A percentile compares a stretch with the other conserved stretches of the same genome.
Evolutionary conservation across 2,329 filamentous ascomycete species (phyloP).

Genomic region (Talaromyces sp.): DNA sequence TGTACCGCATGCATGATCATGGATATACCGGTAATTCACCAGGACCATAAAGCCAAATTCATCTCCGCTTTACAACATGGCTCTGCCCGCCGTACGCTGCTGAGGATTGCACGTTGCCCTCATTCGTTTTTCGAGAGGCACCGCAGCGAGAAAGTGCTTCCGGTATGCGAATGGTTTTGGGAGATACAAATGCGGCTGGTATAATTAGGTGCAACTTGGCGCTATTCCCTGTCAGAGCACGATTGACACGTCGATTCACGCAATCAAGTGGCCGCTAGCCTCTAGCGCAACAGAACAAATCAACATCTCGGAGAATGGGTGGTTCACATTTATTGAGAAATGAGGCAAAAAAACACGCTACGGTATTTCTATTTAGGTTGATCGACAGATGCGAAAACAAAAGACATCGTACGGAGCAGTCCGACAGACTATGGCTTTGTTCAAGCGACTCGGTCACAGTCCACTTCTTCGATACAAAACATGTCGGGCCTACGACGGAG

Average conservation of each 20-base stretch:
- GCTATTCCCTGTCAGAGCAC: neutral
- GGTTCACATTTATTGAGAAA: neutral
- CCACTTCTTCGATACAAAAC: too few species aligned
- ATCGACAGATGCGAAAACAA: neutral
- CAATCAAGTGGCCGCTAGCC: neutral
- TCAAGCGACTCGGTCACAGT: too few species aligned
- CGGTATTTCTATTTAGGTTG: neutral
- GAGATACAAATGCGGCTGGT: neutral
- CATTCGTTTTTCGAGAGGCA: neutral
- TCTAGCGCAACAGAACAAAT: neutral
- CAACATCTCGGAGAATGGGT: neutral
- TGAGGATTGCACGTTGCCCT: neutral
- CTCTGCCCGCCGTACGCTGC: too few species aligned
- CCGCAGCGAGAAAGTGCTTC: neutral
- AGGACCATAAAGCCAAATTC: too few species aligned
- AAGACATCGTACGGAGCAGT: neutral
- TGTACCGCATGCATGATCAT: neutral
- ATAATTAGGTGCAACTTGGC: too few species aligned
- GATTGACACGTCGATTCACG: neutral
- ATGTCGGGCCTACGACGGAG: neutral
- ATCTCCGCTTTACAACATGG: too few species aligned
- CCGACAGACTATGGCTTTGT: too few species aligned
- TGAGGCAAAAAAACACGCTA: neutral
- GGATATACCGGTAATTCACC: too few species aligned
- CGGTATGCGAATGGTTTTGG: neutral